phyloP scores from a whole-genome alignment of 176 grass and related monocot genomes.

The Pontederia crassipes region DNA sequence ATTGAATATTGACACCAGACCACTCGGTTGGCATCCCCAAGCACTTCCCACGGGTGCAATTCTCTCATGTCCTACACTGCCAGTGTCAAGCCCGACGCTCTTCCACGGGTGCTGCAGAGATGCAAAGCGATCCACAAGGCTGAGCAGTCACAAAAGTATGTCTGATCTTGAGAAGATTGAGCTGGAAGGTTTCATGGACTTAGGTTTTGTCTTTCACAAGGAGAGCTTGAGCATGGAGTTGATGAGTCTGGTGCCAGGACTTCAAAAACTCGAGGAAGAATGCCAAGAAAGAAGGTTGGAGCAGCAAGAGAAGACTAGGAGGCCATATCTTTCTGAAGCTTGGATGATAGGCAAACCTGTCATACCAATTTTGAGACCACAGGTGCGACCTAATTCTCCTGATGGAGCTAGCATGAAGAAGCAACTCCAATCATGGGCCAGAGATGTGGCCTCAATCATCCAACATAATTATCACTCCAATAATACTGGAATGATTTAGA shows the following conservation, averaged over 20 bases:
- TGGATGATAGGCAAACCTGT: not conserved
- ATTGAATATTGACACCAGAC: no score
- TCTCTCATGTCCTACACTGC: not conserved
- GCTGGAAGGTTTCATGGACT: conserved; percentile 9
- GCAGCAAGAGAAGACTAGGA: not conserved
- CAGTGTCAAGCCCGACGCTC: not conserved
- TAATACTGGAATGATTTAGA: no score
- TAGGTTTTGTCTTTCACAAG: conserved; percentile 10
- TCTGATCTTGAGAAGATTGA: not conserved
- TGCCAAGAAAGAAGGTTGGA: not conserved
- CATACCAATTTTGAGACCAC: not conserved
- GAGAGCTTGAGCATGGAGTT: not conserved
- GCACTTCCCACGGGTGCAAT: no score
- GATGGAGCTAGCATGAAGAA: not conserved
- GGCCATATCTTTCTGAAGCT: conserved; percentile 2
- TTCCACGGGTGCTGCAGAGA: not conserved
- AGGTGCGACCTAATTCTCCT: not conserved
- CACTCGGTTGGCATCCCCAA: no score
- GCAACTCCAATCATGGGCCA: not conserved
- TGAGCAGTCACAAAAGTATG: not conserved
- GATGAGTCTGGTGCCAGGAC: conserved; percentile 1
- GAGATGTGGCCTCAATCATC: not conserved
- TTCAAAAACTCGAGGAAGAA: not conserved
- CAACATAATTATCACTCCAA: not conserved
- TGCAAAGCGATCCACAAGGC: not conserved